Conservation (phyloP, 75 land plant genomes). For the Adiantum capillusveneris region DNA sequence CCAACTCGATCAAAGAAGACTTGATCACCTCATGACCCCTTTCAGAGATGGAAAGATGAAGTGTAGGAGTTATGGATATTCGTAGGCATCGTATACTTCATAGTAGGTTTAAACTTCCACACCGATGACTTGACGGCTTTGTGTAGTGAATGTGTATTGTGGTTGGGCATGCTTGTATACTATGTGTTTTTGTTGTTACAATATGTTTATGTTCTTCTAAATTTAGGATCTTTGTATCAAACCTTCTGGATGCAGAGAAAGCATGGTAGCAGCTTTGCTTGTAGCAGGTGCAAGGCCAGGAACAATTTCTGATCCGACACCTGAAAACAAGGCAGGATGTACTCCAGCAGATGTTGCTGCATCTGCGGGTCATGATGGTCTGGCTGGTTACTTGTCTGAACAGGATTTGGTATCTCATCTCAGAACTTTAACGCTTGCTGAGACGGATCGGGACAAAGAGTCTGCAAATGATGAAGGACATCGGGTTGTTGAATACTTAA, state of each 20-base stretch:
- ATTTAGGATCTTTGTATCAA: too few relatives aligned
- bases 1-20: too few relatives aligned
- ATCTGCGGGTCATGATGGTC: constrained; percentile 50
- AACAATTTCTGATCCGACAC: constrained; percentile 62
- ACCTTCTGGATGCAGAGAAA: constrained; percentile 72
- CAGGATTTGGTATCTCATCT: constrained; percentile 51
- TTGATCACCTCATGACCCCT: too few relatives aligned
- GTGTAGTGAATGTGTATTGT: too few relatives aligned
- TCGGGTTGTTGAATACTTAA: background rate
- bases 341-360: constrained; percentile 69
- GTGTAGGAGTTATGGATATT: too few relatives aligned
- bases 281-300: constrained; percentile 69
- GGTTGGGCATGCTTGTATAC: background rate
- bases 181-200: too few relatives aligned
- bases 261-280: constrained; percentile 57
- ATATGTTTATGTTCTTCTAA: too few relatives aligned
- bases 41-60: too few relatives aligned
- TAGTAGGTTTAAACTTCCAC: too few relatives aligned
- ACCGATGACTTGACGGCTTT: too few relatives aligned
- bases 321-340: constrained; percentile 50
- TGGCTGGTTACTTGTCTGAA: constrained; percentile 78
- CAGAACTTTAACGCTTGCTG: constrained; percentile 14
- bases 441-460: constrained; percentile 22
- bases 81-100: too few relatives aligned
- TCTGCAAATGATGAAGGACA: constrained; percentile 1